Percentiles rank a stretch among this genome's conserved stretches.
These are phyloP conservation scores for Oxyria digyna DNA, from an alignment of 148 eudicot genomes.

Conservation along the genomic window DNA sequence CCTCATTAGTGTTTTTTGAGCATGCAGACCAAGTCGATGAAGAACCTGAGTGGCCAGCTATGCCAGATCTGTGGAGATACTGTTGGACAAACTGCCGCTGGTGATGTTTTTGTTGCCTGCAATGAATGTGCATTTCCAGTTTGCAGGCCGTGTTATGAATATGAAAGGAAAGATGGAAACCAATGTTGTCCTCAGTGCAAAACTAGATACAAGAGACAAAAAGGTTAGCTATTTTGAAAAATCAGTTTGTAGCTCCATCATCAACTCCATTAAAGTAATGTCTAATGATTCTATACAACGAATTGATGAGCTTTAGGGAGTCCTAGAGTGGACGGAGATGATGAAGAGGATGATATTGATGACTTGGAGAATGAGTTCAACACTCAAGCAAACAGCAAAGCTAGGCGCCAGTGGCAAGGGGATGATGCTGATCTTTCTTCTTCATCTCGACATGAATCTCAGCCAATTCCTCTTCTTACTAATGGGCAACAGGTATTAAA, in stretches of 20 bases:
- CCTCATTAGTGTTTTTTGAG: background rate
- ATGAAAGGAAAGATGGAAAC: constrained; percentile 67
- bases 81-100: constrained; percentile 43
- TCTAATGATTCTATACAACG: background rate
- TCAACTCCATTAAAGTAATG: background rate
- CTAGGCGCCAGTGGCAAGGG: constrained; percentile 71
- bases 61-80: constrained; percentile 79
- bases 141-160: constrained; percentile 65
- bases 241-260: background rate
- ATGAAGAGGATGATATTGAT: constrained; percentile 61
- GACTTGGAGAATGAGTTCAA: constrained; percentile 53
- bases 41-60: constrained; percentile 59
- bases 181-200: constrained; percentile 71
- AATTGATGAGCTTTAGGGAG: constrained; percentile 29
- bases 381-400: constrained; percentile 41
- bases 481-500: constrained; percentile 56
- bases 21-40: constrained; percentile 54
- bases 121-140: constrained; percentile 75
- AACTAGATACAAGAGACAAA: constrained; percentile 57
- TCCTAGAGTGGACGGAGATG: constrained; percentile 62
- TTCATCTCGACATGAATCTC: constrained; percentile 82
- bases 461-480: constrained; percentile 84
- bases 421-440: constrained; percentile 69
- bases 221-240: constrained; percentile 23
- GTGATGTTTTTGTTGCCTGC: constrained; percentile 69